These are phyloP conservation scores for Chlorella vulgaris DNA, from an alignment of 139 green algal species.

Conservation along the genomic window DNA sequence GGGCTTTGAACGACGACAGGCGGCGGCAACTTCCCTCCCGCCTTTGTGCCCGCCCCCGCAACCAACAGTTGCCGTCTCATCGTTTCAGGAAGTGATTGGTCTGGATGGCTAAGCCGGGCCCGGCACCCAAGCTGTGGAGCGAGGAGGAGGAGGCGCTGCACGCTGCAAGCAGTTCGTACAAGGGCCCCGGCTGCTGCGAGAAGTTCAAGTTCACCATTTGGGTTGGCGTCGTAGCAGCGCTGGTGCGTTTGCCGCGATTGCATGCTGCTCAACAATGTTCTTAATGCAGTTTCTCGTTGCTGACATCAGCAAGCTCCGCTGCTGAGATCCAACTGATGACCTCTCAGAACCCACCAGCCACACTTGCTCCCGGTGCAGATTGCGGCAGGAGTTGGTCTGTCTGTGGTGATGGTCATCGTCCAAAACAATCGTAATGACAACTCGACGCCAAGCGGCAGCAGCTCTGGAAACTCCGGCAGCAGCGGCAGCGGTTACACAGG, in stretches of 20 bases:
- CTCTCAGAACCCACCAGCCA: no score
- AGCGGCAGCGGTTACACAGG: conserved; percentile 1
- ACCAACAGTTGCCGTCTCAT: no score
- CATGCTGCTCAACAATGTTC: no score
- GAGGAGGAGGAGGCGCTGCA: background rate
- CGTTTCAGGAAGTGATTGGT: no score
- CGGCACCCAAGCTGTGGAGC: background rate
- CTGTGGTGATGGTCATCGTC: conserved; percentile 27
- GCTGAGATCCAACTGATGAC: no score
- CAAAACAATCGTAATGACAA: background rate
- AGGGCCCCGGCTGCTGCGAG: conserved; percentile 10
- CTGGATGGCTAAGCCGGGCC: background rate
- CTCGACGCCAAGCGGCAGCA: background rate
- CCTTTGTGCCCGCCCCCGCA: no score
- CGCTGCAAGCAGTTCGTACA: background rate
- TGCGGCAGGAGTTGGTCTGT: conserved; percentile 24
- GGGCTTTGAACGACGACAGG: no score
- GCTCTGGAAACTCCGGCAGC: background rate
- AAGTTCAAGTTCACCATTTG: conserved; percentile 42
- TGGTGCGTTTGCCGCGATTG: background rate
- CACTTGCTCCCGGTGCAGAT: no score
- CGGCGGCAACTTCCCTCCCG: no score
- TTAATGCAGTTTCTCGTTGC: no score
- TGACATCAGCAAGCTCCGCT: no score
- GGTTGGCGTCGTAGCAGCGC: background rate